Conservation (phyloP, 805 yeast species). For the Sugiyamaella chiloensis region DNA sequence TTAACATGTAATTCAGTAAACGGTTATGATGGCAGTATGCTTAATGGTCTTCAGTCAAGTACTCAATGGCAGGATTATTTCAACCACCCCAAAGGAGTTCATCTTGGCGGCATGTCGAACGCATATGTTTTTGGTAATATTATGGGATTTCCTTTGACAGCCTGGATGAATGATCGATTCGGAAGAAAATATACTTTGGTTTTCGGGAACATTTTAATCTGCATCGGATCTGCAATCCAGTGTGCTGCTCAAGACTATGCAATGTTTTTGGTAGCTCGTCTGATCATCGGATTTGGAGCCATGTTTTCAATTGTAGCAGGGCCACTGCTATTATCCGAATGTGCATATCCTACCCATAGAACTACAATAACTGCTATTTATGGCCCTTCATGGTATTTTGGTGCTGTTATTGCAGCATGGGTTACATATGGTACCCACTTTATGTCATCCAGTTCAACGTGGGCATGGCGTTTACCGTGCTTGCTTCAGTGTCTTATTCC, state of each 20-base stretch:
- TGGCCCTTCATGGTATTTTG: conserved; percentile 68
- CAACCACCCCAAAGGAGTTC: conserved; percentile 15
- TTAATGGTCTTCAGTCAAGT: conserved; percentile 26
- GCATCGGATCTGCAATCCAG: conserved; percentile 55
- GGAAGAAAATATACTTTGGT: conserved; percentile 64
- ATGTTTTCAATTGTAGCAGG: conserved; percentile 74
- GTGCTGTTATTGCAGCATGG: conserved; percentile 77
- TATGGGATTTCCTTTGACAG: conserved; percentile 60
- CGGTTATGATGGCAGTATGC: conserved; percentile 20
- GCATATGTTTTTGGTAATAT: conserved; percentile 53
- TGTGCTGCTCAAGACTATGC: conserved; percentile 44
- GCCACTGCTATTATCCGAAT: conserved; percentile 80
- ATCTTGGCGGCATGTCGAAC: conserved; percentile 14
- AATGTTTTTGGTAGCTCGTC: conserved; percentile 69
- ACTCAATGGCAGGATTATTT: conserved; percentile 18
- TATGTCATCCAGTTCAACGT: conserved; percentile 15
- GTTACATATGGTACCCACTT: conserved; percentile 38
- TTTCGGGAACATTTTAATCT: conserved; percentile 51
- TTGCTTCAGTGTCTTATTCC: conserved; percentile 5
- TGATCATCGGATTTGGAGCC: conserved; percentile 67
- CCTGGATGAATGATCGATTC: conserved; percentile 52
- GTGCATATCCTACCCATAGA: conserved; percentile 61
- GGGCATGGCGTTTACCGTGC: conserved; percentile 5
- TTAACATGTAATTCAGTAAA: conserved; percentile 13
- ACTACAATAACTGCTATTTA: conserved; percentile 56